Evolutionary conservation across 2,329 filamentous ascomycete genomes (phyloP), one percentile per base, ranked within the genome.

Genomic region (Laburnicola sp.): DNA sequence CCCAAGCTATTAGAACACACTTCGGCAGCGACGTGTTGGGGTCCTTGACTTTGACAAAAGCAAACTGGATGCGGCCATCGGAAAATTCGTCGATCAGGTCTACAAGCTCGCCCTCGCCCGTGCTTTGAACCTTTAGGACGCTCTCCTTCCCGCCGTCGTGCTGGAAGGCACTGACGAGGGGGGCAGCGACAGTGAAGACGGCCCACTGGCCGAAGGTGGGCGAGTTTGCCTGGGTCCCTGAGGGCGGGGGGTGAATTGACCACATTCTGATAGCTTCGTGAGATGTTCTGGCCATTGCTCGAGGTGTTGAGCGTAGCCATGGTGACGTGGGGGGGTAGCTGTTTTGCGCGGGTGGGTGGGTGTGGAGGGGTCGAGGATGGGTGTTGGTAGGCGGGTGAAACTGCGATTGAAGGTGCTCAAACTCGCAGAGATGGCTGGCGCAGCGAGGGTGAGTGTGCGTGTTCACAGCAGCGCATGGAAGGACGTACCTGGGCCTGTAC

Each of bases 71-170:
- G 65, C 91, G 88, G 48, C 94, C 94, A 74, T 99, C 94, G 60
- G 87, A 97, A 75, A 99, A 96, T 59, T 99, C 94, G 62, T 99
- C 94, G 63, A 96, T 84, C 52, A 99, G 80, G 59, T 97, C 91
- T 50, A 85, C 79, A 56, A 99, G 80, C 75, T 99, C 93, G 57
- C 94, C 94, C 77, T 97, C 92, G 78, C 92, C 93, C 42, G 90
- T 95, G 69, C 82, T 86, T 72, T 97, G 91, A 45, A 99, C 93
- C 76, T 97, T 97, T 62, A 99, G 78, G 1, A 97, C 84, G 73
- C 93, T 97, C 76, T 97, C 93, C 77, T 97, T 97, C 60, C 85
- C 87, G 50, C 84, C 81, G 70, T 94, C 89, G 58, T 82, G 79
- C 75, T 96, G 91, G 74, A 99, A 99, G 53, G 92, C 92, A 77